These are phyloP conservation scores for Pyrenochaeta sp. DNA, from an alignment of 2,329 filamentous ascomycete genomes.

Conservation along the genomic window DNA sequence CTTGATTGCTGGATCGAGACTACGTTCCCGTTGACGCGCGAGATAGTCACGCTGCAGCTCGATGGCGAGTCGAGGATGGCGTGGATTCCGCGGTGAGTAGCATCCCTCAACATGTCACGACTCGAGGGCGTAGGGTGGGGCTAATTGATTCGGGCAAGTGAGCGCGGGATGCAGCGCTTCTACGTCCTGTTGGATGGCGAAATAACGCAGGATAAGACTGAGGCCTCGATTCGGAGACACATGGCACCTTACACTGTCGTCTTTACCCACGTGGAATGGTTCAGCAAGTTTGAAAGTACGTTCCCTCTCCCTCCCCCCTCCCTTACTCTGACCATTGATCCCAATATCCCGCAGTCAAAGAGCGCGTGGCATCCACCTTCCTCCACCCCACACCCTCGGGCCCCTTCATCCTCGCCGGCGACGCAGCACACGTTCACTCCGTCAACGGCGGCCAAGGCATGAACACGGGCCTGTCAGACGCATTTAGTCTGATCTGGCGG, in stretches of 20 bases:
- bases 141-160: constrained; percentile 19
- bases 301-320: background rate
- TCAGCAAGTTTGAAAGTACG: constrained; percentile 59
- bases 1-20: constrained; percentile 60
- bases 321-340: background rate
- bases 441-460: constrained; percentile 32
- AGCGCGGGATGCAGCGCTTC: constrained; percentile 57
- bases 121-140: background rate
- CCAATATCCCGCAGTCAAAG: constrained; percentile 18
- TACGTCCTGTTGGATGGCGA: constrained; percentile 58
- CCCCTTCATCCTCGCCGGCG: constrained; percentile 26
- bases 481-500: constrained; percentile 26
- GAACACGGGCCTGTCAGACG: constrained; percentile 27
- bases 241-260: constrained; percentile 54
- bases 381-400: constrained; percentile 15
- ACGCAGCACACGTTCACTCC: constrained; percentile 30
- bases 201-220: constrained; percentile 50
- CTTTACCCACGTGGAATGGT: constrained; percentile 58
- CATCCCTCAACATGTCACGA: background rate
- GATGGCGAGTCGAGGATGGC: constrained; percentile 56
- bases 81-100: constrained; percentile 54
- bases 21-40: constrained; percentile 55
- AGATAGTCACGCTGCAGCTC: constrained; percentile 59
- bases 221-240: constrained; percentile 55
- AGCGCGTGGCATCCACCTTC: constrained; percentile 23